A percentile compares a stretch with the other conserved stretches of the same genome.
These are phyloP conservation scores for Talaromyces liani DNA, from an alignment of 495 filamentous ascomycete species.

Conservation along the genomic window DNA sequence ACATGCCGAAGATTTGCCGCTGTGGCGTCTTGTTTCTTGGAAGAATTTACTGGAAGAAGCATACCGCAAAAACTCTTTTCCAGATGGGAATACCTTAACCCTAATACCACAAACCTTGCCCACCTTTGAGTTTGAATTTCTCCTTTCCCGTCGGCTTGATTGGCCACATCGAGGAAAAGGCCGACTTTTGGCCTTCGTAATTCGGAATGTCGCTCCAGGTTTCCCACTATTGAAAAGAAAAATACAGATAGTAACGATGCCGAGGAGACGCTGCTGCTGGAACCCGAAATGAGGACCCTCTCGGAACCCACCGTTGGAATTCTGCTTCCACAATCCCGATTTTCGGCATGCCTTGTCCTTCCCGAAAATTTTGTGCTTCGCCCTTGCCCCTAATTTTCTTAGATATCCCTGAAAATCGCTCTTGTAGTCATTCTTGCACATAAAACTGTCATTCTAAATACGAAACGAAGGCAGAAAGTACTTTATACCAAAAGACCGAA, in stretches of 20 bases:
- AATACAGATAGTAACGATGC: background rate
- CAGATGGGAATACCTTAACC: background rate
- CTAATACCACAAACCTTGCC: background rate
- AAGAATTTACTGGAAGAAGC: background rate
- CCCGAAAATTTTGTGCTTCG: background rate
- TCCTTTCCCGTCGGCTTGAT: background rate
- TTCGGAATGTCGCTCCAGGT: background rate
- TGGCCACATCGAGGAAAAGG: background rate
- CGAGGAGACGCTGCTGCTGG: background rate
- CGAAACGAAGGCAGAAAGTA: background rate
- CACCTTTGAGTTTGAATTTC: background rate
- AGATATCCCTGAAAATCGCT: background rate
- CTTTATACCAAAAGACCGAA: background rate
- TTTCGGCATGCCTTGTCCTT: background rate
- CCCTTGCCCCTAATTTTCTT: background rate
- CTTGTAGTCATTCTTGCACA: background rate
- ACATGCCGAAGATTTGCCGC: background rate
- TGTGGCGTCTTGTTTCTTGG: background rate
- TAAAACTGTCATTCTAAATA: background rate
- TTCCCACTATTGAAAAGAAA: background rate
- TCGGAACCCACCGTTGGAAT: background rate
- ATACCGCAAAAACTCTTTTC: background rate
- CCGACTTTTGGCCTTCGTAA: background rate
- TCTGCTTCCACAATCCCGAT: background rate
- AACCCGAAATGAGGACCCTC: background rate